Conservation (phyloP, 148 eudicot species). For the Nepenthes mirabilis region DNA sequence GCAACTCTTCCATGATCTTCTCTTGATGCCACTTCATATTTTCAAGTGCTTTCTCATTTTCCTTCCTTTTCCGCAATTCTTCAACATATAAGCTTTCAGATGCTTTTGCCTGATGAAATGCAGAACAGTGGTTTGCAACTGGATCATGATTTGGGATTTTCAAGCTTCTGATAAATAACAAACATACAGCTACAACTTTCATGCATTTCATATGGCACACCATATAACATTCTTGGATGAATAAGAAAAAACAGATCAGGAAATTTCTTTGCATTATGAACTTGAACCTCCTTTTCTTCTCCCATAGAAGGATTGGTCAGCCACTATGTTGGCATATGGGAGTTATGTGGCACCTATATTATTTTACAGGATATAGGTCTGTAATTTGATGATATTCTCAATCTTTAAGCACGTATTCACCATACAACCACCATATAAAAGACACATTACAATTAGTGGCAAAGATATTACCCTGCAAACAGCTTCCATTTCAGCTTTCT, state of each 20-base stretch:
- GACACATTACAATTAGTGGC: not conserved
- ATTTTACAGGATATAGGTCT: too few species aligned
- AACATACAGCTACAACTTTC: too few species aligned
- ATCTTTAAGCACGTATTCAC: not conserved
- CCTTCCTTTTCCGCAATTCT: slow-evolving; percentile 13
- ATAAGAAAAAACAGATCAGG: too few species aligned
- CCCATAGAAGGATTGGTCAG: too few species aligned
- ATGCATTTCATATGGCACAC: too few species aligned
- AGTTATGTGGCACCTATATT: too few species aligned
- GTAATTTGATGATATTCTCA: too few species aligned
- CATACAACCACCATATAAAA: not conserved
- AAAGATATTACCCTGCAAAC: slow-evolving; percentile 10
- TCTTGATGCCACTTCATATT: slow-evolving; percentile 10
- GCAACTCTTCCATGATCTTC: slow-evolving; percentile 15
- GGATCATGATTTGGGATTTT: not conserved
- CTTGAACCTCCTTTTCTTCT: too few species aligned
- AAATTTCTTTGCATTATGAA: too few species aligned
- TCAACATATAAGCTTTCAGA: slow-evolving; percentile 9
- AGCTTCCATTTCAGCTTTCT: slow-evolving; percentile 2
- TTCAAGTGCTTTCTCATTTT: slow-evolving; percentile 18
- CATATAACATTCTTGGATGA: too few species aligned
- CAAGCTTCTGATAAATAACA: not conserved
- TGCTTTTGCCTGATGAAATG: slow-evolving; percentile 12
- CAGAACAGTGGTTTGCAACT: slow-evolving; percentile 4
- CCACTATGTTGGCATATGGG: too few species aligned